Percentiles rank a stretch among this genome's conserved stretches.
These are phyloP conservation scores for Protomyces inouyei DNA, from an alignment of 1,139 yeast species.

Conservation along the genomic window DNA sequence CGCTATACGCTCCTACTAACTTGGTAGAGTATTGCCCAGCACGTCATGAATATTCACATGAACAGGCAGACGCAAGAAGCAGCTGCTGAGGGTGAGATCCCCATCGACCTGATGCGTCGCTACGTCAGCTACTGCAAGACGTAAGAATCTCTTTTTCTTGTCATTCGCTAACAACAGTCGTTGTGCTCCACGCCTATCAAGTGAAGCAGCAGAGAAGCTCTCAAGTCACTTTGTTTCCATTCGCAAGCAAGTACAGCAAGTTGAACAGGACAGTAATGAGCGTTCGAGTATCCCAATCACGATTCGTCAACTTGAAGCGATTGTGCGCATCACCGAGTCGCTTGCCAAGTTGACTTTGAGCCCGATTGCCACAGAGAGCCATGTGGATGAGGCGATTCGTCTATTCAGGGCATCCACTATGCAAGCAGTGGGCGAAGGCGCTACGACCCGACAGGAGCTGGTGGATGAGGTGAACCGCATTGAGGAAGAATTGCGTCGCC, in stretches of 20 bases:
- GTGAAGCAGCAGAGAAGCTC: slow-evolving; percentile 84
- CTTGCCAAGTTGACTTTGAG: slow-evolving; percentile 79
- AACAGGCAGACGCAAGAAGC: slow-evolving; percentile 55
- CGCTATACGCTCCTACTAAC: neutral
- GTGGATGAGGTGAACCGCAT: slow-evolving; percentile 69
- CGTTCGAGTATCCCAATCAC: slow-evolving; percentile 96
- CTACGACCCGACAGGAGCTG: slow-evolving; percentile 50
- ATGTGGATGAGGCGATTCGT: slow-evolving; percentile 93
- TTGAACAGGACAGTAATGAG: slow-evolving; percentile 77
- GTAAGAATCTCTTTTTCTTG: neutral
- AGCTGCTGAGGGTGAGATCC: slow-evolving; percentile 68
- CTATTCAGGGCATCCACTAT: slow-evolving; percentile 93
- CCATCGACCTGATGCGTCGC: slow-evolving; percentile 84
- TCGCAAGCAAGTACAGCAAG: slow-evolving; percentile 73
- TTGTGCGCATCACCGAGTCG: slow-evolving; percentile 90
- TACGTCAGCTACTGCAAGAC: slow-evolving; percentile 85
- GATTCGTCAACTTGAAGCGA: slow-evolving; percentile 94
- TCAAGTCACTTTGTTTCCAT: slow-evolving; percentile 94
- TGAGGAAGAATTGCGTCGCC: slow-evolving; percentile 77
- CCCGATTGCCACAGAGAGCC: slow-evolving; percentile 80
- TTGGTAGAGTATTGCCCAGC: slow-evolving; percentile 73
- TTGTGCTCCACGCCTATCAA: slow-evolving; percentile 88
- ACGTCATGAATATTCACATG: slow-evolving; percentile 91
- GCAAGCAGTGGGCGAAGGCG: slow-evolving; percentile 92
- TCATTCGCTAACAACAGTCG: slow-evolving; percentile 37